A percentile compares a stretch with the other conserved stretches of the same genome.
Evolutionary conservation across 2,329 filamentous ascomycete species (phyloP).

Genomic region (Penicillium palitans): DNA sequence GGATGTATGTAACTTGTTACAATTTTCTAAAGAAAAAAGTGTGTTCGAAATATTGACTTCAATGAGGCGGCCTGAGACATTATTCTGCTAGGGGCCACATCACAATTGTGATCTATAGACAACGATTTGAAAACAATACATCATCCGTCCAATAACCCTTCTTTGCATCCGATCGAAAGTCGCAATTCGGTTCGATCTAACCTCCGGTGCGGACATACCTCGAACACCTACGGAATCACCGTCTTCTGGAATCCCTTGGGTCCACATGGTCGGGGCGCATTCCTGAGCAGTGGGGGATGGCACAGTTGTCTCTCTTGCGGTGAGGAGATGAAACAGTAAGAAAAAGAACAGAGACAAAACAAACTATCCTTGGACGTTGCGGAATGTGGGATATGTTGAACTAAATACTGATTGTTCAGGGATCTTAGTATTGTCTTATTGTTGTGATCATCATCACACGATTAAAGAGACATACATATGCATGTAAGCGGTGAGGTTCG

Average conservation of each 20-base stretch:
- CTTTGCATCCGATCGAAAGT: neutral
- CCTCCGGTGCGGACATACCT: constrained; percentile 3
- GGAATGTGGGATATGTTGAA: constrained; percentile 7
- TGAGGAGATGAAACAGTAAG: constrained; percentile 12
- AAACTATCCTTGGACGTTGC: neutral
- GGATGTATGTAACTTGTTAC: neutral
- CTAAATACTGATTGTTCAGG: constrained; percentile 3
- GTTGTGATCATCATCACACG: neutral
- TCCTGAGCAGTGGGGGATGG: constrained; percentile 10
- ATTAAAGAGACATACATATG: neutral
- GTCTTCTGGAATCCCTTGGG: constrained; percentile 9
- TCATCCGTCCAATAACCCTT: neutral
- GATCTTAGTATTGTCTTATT: neutral
- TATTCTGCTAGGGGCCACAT: constrained; percentile 4
- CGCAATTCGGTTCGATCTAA: neutral
- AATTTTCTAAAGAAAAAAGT: neutral
- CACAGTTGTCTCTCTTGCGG: constrained; percentile 9
- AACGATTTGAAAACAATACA: neutral
- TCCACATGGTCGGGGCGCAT: constrained; percentile 13
- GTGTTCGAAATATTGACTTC: too few species aligned
- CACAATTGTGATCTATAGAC: neutral
- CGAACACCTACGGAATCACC: constrained; percentile 2
- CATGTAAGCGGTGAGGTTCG: constrained; percentile 9
- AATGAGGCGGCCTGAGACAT: neutral
- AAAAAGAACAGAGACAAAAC: constrained; percentile 2